Percentiles rank a stretch among this genome's conserved stretches.
phyloP scores from a whole-genome alignment of 805 yeast species.

The Suhomyces xylopsoci region DNA sequence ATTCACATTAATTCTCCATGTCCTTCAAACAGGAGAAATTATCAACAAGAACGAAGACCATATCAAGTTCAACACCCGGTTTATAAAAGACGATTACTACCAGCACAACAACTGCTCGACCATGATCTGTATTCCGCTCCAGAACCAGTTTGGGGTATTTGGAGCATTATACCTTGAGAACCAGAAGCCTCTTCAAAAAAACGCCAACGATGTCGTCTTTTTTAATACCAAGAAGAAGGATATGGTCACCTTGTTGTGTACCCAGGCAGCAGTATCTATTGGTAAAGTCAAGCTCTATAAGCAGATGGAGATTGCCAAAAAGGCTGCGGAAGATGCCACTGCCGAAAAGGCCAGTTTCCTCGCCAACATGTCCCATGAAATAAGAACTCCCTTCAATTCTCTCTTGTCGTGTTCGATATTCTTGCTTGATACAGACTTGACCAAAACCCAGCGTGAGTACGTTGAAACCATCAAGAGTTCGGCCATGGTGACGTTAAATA shows the following conservation, averaged over 20 bases:
- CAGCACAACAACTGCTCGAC: conserved; percentile 29
- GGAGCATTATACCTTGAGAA: conserved; percentile 48
- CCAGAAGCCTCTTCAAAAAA: conserved; percentile 5
- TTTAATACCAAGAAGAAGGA: conserved; percentile 37
- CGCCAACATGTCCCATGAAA: conserved; percentile 56
- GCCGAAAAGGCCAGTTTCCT: conserved; percentile 53
- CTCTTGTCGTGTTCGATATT: conserved; percentile 48
- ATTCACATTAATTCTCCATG: conserved; percentile 34
- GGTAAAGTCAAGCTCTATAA: conserved; percentile 45
- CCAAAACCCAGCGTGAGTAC: conserved; percentile 44
- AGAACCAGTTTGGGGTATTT: conserved; percentile 35
- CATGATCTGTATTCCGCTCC: conserved; percentile 46
- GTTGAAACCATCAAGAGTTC: conserved; percentile 51
- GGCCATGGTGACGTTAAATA: conserved; percentile 50
- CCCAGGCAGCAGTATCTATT: conserved; percentile 52
- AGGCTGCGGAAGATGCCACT: conserved; percentile 50
- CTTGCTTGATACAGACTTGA: conserved; percentile 46
- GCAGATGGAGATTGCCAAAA: conserved; percentile 44
- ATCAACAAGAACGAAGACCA: conserved; percentile 37
- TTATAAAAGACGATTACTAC: conserved; percentile 42
- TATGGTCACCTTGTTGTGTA: conserved; percentile 41
- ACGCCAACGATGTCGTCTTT: conserved; percentile 9
- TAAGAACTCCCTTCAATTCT: conserved; percentile 55
- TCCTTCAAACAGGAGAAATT: conserved; percentile 33
- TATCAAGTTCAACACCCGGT: conserved; percentile 28